phyloP scores from a whole-genome alignment of 495 filamentous ascomycete genomes.

The Sporormia fimetaria region DNA sequence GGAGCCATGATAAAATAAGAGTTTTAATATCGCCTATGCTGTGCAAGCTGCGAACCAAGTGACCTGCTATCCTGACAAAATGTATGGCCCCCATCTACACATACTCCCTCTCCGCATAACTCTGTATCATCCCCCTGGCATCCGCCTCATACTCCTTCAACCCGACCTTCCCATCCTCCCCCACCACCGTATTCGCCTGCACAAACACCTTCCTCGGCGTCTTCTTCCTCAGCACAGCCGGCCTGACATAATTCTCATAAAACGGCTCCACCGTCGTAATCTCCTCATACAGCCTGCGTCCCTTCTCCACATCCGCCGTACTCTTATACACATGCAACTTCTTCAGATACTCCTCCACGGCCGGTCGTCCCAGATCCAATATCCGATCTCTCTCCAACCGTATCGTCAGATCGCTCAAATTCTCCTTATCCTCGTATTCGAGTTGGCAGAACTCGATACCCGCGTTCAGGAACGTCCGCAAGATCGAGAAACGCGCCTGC shows the following conservation, averaged over 20 bases:
- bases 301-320: constrained; percentile 70
- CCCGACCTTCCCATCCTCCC: constrained; percentile 61
- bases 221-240: constrained; percentile 73
- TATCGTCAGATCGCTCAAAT: constrained; percentile 72
- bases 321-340: constrained; percentile 89
- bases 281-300: constrained; percentile 63
- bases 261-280: constrained; percentile 75
- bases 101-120: constrained; percentile 68
- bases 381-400: constrained; percentile 77
- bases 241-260: constrained; percentile 64
- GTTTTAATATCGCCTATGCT: no score
- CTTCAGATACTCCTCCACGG: constrained; percentile 79
- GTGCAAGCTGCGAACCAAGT: no score
- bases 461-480: constrained; percentile 76
- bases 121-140: constrained; percentile 76
- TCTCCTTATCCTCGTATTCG: constrained; percentile 52
- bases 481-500: constrained; percentile 86
- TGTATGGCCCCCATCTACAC: constrained; percentile 28
- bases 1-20: no score
- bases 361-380: constrained; percentile 45
- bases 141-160: constrained; percentile 86
- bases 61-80: no score
- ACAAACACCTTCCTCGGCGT: constrained; percentile 93
- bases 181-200: constrained; percentile 73
- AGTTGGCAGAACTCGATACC: constrained; percentile 74